Percentiles rank a stretch among this genome's conserved stretches.
phyloP scores from a whole-genome alignment of 257 asterid species.

The Anisodus tanguticus region DNA sequence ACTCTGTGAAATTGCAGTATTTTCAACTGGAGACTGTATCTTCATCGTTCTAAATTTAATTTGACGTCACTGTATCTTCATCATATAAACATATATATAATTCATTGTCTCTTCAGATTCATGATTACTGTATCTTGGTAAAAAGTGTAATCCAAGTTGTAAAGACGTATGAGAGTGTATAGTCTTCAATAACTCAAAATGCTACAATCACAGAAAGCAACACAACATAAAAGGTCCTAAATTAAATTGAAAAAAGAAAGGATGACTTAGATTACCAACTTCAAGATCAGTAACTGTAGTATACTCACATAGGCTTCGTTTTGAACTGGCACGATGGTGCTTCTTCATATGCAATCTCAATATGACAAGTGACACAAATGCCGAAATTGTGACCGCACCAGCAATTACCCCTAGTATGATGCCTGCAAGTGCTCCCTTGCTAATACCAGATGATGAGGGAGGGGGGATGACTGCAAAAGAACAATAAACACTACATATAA shows the following conservation, averaged over 20 bases:
- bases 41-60: neutral
- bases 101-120: constrained; percentile 12
- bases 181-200: neutral
- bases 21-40: constrained; percentile 17
- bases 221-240: constrained; percentile 11
- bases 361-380: constrained; percentile 62
- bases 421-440: constrained; percentile 88
- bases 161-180: neutral
- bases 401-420: constrained; percentile 77
- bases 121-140: neutral
- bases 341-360: constrained; percentile 57
- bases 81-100: neutral
- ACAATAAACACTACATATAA: constrained; percentile 32
- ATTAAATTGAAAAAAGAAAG: neutral
- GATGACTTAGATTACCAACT: constrained; percentile 15
- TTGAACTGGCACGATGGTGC: constrained; percentile 50
- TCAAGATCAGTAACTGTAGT: constrained; percentile 30
- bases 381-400: constrained; percentile 70
- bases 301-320: constrained; percentile 69
- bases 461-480: constrained; percentile 51
- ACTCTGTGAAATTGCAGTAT: constrained; percentile 14
- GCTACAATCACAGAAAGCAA: neutral
- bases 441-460: constrained; percentile 60
- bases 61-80: neutral
- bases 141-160: constrained; percentile 9